Base-by-base conservation (phyloP, 2,329 filamentous ascomycete genomes). In the Aureobasidium uvarum region DNA sequence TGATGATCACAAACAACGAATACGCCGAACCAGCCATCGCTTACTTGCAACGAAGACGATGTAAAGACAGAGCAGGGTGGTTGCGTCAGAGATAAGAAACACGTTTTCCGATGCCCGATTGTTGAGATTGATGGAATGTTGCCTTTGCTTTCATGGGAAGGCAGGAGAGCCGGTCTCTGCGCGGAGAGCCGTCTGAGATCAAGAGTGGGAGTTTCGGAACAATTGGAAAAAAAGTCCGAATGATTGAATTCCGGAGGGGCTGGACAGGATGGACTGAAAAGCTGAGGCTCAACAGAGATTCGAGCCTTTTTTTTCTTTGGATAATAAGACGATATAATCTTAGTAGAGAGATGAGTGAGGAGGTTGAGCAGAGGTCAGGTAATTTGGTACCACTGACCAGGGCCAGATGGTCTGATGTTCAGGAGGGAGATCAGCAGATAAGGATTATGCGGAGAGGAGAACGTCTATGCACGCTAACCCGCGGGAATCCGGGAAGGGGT, bases 301-400 rank as follows among this genome's bases (percentile, higher is more conserved):
- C 45, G 48, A 52, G 18, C 25, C 46, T 20, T 14, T 28, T n/a
- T 5, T 28, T 20, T 14, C 20, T n/a, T 5, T 28, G 36, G 5
- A 36, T 2, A 13, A 36, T 28, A 1, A 51, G 59, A 51, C 39
- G 38, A 52, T 54, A 36, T 3, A 52, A 54, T 52, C 33, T 33
- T 38, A 36, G 16, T 5, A 23, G n/a, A 23, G n/a, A 31, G 36
- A 62, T 52, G n/a, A 52, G 36, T 41, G 33, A 5, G 39, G 13
- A 31, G 16, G 31, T 43, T 54, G 28, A 38, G 33, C 50, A 43
- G 23, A 43, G 11, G 36, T 48, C 41, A 48, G 48, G 60, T 63
- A 63, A 63, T 63, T 63, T 43, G 60, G 60, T 54, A 45, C 60
- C 60, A 13, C 25, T 33, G 48, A 63, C 36, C 60, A 54, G 60